Base-by-base conservation (phyloP, 768 basidiomycete genomes). In the Tricholoma saponaceum region DNA sequence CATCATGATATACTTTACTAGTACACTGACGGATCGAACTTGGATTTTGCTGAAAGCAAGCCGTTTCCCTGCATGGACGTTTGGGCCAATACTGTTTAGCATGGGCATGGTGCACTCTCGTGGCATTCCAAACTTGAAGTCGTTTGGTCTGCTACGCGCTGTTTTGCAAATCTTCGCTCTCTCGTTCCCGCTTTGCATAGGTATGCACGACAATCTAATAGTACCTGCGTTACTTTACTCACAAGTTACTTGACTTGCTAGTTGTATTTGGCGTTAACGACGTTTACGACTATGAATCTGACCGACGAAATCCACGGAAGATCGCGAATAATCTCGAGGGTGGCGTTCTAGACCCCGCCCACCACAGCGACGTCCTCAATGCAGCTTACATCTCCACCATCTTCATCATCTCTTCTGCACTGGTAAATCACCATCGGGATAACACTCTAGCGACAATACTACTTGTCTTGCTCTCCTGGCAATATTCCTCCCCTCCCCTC, bases 231-330 rank as follows among this genome's bases (percentile, higher is more conserved):
- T 20, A 8, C 18, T 44, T 22, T 13, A 23, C 43, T 44, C 10
- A 44, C 43, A 44, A 13, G n/a, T 44, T 37, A n/a, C 28, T 51
- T 25, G 26, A 14, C 50, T 37, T 37, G 37, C 37, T 25, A 63
- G 62, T 63, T 20, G 52, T 63, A 2, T 63, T 63, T 51, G 59
- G 62, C 10, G 57, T 63, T 2, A 63, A 63, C 32, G 62, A 63
- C 25, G 51, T 63, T 4, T 50, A 60, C 25, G 62, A 63, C 32
- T 63, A 54, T 35, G 51, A 55, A 25, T 57, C 56, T 23, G 62
- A 62, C 25, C 58, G 28, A 32, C 62, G 62, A 14, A 63, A 63
- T 20, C 62, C 62, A 37, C 56, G 62, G 10, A 63, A 63, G 52
- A 2, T 37, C 37, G 43, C 37, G 4, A 37, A 58, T 39, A 56